These are phyloP conservation scores for Conticribra guillardii DNA, from an alignment of 108 stramenopile genomes.

Conservation along the genomic window DNA sequence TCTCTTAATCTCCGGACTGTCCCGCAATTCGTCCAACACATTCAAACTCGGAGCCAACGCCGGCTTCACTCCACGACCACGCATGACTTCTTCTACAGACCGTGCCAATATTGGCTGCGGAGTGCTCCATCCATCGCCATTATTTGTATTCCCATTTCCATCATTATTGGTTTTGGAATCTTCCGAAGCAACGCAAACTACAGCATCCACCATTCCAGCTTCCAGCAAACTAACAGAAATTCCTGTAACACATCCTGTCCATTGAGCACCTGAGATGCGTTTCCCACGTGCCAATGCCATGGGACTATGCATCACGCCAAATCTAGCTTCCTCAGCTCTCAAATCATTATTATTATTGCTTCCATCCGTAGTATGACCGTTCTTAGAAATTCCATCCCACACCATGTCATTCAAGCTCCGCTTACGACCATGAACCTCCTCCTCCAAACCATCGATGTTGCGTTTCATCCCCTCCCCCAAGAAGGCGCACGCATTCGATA, in stretches of 20 bases:
- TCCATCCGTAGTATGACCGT: background rate
- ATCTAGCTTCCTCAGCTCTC: constrained; percentile 66
- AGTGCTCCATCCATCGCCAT: constrained; percentile 63
- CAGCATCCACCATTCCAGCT: constrained; percentile 71
- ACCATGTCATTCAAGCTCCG: constrained; percentile 46
- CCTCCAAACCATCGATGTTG: constrained; percentile 65
- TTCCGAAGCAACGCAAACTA: constrained; percentile 70
- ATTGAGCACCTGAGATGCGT: constrained; percentile 62
- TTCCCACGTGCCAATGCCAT: constrained; percentile 68
- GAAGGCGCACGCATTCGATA: constrained; percentile 76
- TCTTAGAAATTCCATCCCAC: constrained; percentile 35
- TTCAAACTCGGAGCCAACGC: constrained; percentile 73
- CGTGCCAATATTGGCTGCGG: constrained; percentile 76
- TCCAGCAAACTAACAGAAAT: constrained; percentile 77
- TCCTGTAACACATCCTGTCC: constrained; percentile 80
- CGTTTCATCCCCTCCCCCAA: constrained; percentile 66
- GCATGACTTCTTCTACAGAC: constrained; percentile 60
- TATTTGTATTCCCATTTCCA: constrained; percentile 3
- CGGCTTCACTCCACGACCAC: constrained; percentile 83
- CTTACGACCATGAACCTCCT: constrained; percentile 60
- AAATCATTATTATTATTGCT: constrained; percentile 9
- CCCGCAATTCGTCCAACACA: constrained; percentile 70
- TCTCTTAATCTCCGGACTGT: constrained; percentile 60
- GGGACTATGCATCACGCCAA: constrained; percentile 72
- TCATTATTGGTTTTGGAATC: too few relatives aligned